Evolutionary conservation across 2,329 filamentous ascomycete species (phyloP).

Genomic region (Simplicillium sp.): DNA sequence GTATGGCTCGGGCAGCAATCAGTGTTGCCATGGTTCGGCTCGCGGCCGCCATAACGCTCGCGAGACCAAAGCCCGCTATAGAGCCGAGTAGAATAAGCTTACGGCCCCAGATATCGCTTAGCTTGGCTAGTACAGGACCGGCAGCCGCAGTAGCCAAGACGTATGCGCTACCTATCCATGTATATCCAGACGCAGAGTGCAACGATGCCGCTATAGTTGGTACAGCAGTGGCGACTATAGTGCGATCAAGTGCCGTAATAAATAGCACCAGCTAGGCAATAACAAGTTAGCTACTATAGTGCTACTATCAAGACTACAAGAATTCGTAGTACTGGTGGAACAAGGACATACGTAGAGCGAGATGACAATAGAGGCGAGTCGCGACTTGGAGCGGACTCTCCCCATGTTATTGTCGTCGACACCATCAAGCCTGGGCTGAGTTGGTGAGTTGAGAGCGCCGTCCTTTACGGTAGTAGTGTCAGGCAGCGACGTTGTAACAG

Average conservation of each 20-base stretch:
- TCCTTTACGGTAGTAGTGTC: no score
- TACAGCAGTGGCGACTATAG: conserved; percentile 8
- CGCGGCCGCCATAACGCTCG: conserved; percentile 34
- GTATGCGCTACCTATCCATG: conserved; percentile 63
- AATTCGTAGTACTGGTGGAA: no score
- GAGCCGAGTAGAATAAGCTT: conserved; percentile 39
- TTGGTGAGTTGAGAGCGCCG: no score
- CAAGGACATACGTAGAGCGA: no score
- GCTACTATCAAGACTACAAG: no score
- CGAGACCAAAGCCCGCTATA: conserved; percentile 36
- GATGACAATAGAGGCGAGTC: no score
- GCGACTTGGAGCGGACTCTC: no score
- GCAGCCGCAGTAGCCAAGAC: conserved; percentile 54
- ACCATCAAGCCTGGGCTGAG: no score
- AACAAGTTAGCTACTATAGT: no score
- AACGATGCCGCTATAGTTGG: conserved; percentile 51
- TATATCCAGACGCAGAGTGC: conserved; percentile 53
- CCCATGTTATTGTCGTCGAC: no score
- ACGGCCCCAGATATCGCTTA: conserved; percentile 45
- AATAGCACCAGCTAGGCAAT: no score
- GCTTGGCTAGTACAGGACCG: conserved; percentile 55
- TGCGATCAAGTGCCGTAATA: conserved; percentile 3
- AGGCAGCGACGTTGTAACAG: no score
- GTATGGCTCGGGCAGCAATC: conserved; percentile 34
- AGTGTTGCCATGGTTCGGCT: conserved; percentile 35